phyloP scores from a whole-genome alignment of 2,329 filamentous ascomycete genomes.

The Colletotrichum musicola region DNA sequence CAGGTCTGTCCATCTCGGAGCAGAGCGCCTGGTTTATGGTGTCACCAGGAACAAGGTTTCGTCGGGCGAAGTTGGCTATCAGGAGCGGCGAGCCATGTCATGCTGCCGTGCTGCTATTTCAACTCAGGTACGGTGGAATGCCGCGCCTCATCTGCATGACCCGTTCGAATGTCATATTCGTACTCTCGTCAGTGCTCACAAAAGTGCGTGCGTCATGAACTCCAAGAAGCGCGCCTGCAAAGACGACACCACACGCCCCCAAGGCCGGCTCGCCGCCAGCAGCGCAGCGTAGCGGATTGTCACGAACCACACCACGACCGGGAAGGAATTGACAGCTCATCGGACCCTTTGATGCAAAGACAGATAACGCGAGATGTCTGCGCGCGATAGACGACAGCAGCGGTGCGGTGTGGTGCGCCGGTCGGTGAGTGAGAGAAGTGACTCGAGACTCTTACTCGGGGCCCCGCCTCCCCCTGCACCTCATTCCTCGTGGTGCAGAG shows the following conservation, averaged over 20 bases:
- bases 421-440: constrained; percentile 9
- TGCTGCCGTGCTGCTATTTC: constrained; percentile 19
- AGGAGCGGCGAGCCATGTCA: neutral
- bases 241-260: neutral
- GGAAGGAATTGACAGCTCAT: constrained; percentile 30
- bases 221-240: constrained; percentile 5
- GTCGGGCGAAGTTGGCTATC: constrained; percentile 12
- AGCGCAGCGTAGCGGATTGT: neutral
- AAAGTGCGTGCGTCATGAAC: constrained; percentile 21
- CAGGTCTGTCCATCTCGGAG: constrained; percentile 16
- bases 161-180: constrained; percentile 7
- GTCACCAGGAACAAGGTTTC: constrained; percentile 26
- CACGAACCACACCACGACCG: neutral
- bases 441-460: neutral
- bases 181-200: constrained; percentile 12
- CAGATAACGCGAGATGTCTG: constrained; percentile 31
- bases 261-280: too few species aligned
- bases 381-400: constrained; percentile 19
- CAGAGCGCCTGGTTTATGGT: constrained; percentile 4
- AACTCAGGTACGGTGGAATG: neutral
- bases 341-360: constrained; percentile 26
- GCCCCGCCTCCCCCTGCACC: neutral
- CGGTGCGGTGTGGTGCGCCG: constrained; percentile 1
- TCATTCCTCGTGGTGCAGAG: neutral
- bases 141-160: constrained; percentile 14